Base-by-base conservation (phyloP, 2,329 filamentous ascomycete genomes). In the Penicillium sp. region DNA sequence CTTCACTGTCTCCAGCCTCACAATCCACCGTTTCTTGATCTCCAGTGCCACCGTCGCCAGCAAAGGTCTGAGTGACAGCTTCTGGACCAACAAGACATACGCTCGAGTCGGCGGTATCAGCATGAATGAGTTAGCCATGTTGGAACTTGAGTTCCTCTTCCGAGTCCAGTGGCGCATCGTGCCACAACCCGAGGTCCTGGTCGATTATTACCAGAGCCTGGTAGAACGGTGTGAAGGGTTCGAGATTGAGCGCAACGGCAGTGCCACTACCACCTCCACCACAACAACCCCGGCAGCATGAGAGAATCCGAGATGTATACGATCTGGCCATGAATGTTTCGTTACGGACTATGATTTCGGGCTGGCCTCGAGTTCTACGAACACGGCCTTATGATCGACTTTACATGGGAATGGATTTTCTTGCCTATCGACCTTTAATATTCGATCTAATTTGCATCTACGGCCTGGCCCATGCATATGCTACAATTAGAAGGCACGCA, bases 41-140 rank as follows among this genome's bases (percentile, higher is more conserved):
- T 94, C 93, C 1, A 92, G 92, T 20, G 93, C 92, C 9, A 97
- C 94, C 0, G 94, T 99, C 4, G 94, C 93, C 6, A 91, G 92
- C 54, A 99, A 99, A 74, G 94, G 94, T 1, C 82, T 99, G 12
- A 97, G 92, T 29, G 94, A 99, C 73, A 92, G 89, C 27, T 99
- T 99, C 72, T 97, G 94, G 92, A 97, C 96, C 59, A 99, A 99
- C 75, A 90, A 90, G 26, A 96, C 93, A 1, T 99, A 99, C 71
- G 92, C 94, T 35, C 84, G 91, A 53, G 92, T 99, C 0, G 94
- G 94, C 5, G 94, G 94, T 59, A 92, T 99, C 48, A 92, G 90
- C 62, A 82, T 97, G 35, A 86, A 89, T 47, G 94, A 99, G 74
- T 78, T 99, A 60, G 95, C 94, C 55, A 79, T 97, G 54, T 79